Conservation (phyloP, 1,284 basidiomycete genomes). For the Boletus smithii region DNA sequence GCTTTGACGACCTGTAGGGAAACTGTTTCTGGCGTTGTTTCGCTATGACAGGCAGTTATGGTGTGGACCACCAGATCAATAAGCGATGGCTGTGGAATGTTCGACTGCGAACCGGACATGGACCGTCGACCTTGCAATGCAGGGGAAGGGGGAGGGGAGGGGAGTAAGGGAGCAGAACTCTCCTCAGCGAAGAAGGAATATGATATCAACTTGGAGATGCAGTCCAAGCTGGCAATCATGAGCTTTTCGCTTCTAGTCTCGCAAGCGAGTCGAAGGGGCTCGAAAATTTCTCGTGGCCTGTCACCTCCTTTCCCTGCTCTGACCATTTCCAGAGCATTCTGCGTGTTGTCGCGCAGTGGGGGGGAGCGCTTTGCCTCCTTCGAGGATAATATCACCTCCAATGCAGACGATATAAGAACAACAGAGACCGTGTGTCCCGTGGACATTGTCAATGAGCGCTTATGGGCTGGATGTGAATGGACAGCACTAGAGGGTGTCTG, state of each 20-base stretch:
- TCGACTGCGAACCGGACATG: conserved; percentile 48
- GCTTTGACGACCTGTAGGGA: conserved; percentile 96
- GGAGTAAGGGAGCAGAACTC: conserved; percentile 25
- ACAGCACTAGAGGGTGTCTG: conserved; percentile 19
- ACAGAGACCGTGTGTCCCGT: conserved; percentile 70
- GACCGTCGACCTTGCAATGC: conserved; percentile 44
- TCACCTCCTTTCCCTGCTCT: conserved; percentile 67
- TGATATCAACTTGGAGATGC: conserved; percentile 93
- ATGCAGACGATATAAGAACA: conserved; percentile 79
- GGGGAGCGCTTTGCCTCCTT: conserved; percentile 86
- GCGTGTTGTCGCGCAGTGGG: conserved; percentile 79
- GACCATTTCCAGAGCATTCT: conserved; percentile 81
- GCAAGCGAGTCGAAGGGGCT: conserved; percentile 89
- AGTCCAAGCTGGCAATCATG: conserved; percentile 92
- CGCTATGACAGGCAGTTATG: conserved; percentile 88
- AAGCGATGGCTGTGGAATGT: conserved; percentile 61
- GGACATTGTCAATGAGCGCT: conserved; percentile 68
- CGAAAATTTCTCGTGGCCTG: conserved; percentile 82
- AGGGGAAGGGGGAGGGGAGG: conserved; percentile 73
- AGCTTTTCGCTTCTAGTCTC: conserved; percentile 90
- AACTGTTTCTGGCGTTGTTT: conserved; percentile 83
- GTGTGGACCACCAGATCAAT: conserved; percentile 92
- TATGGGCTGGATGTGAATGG: conserved; percentile 33
- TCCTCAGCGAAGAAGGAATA: conserved; percentile 90
- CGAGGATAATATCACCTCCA: conserved; percentile 84